Base-by-base conservation (phyloP, 805 yeast species). In the Torulaspora maleeae region DNA sequence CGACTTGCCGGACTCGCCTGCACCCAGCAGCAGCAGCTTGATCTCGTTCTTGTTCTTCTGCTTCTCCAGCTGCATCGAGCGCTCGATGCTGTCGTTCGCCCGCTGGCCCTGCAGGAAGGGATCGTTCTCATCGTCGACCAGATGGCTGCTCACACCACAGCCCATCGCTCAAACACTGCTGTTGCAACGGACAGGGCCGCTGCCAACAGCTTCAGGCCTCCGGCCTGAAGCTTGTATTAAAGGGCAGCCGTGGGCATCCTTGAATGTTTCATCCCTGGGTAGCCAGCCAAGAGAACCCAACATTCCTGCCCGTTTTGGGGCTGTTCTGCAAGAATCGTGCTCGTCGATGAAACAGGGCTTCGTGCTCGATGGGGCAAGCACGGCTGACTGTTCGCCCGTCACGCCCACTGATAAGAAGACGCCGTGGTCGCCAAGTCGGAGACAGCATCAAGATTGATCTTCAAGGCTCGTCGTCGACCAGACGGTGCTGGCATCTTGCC, bases 1-100 rank as follows among this genome's bases (percentile, higher is more conserved):
- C 2, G 95, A 85, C 62, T 90, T 90, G 5, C 98, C 97, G 41
- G 91, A 82, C 61, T 90, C 98, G 4, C 97, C 98, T 0, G 98
- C 86, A 34, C 98, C 96, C 28, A 89, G 68, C n/a, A 91, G 71
- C 32, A 91, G 66, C 49, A 91, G 71, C 61, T 83, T 87, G 28
- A 83, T 75, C 53, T 78, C 82, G 48, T 78, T 77, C 55, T 74
- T 78, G 37, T 76, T 80, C 38, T 71, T 68, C 47, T 75, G 76
- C 49, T 74, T 77, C 48, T 71, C 77, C 50, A 72, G 67, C 50
- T 72, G 75, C 44, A 85, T 60, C 13, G 79, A 68, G 56, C 80
- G 82, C 52, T 84, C 90, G 41, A 86, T 81, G 5, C 75, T 78
- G 49, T 78, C 82, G 47, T 82, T 80, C 24, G 79, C 74, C 44